Evolutionary conservation across 441 rosid species (phyloP).

Genomic region (Syzygium syzygioides): DNA sequence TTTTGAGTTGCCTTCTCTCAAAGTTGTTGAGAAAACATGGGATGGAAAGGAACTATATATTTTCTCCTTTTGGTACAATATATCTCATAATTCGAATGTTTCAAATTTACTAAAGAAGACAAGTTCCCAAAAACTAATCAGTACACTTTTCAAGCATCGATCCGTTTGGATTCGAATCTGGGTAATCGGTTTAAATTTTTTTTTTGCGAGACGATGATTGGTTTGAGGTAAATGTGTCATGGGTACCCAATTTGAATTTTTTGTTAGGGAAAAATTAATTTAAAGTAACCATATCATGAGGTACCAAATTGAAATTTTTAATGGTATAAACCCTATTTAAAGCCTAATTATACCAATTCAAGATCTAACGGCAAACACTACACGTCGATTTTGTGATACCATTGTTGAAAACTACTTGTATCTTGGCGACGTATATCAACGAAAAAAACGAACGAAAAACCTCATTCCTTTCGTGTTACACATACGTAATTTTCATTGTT

Average conservation of each 20-base stretch:
- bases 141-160: neutral
- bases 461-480: neutral
- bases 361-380: neutral
- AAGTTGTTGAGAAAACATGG: neutral
- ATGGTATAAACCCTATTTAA: neutral
- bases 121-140: neutral
- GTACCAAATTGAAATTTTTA: neutral
- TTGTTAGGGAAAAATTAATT: neutral
- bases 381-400: neutral
- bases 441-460: neutral
- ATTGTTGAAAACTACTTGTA: neutral
- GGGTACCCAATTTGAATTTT: neutral
- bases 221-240: neutral
- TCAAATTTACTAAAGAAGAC: neutral
- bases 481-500: neutral
- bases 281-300: neutral
- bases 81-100: neutral
- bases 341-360: neutral
- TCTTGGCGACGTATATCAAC: accelerated
- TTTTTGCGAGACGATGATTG: neutral
- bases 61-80: neutral
- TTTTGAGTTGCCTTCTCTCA: neutral
- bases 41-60: neutral
- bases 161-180: neutral
- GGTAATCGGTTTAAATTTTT: neutral